A percentile compares a stretch with the other conserved stretches of the same genome.
These are phyloP conservation scores for Wickerhamiella nectarea DNA, from an alignment of 805 yeast species.

Conservation along the genomic window DNA sequence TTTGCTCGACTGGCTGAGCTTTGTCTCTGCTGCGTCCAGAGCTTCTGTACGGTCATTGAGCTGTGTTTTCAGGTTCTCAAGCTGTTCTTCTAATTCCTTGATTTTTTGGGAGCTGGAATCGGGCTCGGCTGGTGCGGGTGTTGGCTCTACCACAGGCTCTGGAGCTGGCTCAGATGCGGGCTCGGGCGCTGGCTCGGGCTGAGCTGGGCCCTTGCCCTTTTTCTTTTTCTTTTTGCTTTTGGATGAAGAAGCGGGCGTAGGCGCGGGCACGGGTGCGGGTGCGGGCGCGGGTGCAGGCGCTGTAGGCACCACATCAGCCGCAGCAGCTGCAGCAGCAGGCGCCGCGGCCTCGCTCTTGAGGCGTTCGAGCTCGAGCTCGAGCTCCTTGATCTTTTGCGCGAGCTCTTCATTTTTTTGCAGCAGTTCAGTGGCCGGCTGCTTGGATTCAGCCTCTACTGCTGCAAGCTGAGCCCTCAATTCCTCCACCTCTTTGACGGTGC, in stretches of 20 bases:
- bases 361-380: neutral
- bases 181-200: neutral
- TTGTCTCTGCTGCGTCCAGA: neutral
- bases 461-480: conserved; percentile 12
- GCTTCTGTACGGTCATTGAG: neutral
- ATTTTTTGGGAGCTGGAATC: neutral
- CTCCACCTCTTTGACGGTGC: neutral
- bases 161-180: neutral
- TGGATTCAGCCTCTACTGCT: neutral
- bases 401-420: neutral
- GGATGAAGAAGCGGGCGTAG: neutral
- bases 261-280: neutral
- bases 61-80: neutral
- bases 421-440: neutral
- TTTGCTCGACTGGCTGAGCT: neutral
- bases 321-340: neutral
- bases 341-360: neutral
- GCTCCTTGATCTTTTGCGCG: neutral
- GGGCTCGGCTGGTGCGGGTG: neutral
- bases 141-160: neutral
- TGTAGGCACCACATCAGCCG: neutral
- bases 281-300: neutral
- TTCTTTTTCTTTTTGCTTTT: conserved; percentile 1
- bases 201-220: conserved; percentile 2
- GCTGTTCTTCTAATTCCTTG: neutral